Evolutionary conservation across 192 early-diverging fungal genomes (phyloP), one percentile per base, ranked within the genome.

Genomic region (Gryganskiella cystojenkinii): DNA sequence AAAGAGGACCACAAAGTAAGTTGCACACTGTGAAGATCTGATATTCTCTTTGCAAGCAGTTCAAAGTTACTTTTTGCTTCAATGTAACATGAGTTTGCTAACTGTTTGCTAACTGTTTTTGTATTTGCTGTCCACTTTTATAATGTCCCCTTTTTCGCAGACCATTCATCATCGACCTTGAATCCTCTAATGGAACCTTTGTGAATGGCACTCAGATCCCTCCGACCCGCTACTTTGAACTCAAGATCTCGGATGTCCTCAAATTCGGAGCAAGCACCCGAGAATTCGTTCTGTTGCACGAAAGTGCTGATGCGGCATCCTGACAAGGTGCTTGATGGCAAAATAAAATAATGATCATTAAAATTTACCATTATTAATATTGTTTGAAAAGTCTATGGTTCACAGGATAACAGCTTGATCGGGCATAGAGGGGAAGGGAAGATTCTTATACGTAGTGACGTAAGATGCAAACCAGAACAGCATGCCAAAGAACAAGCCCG

Each of bases 81-180:
- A 15, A 42, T 30, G 22, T 37, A 44, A 34, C 20, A 44, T 34
- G 22, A n/a, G 1, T 27, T 24, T 30, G 43, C 33, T 69, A 33
- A 28, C n/a, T 49, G 22, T 33, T 30, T 64, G 14, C n/a, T 45
- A 46, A 20, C 47, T 4, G 4, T 13, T 30, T 59, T 33, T 56
- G 37, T 63, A 53, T 54, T 46, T 83, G 5, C 14, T 20, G 17
- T 37, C 0, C 25, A 25, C 13, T 17, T 9, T 7, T 28, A 49
- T 25, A n/a, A n/a, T n/a, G n/a, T n/a, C n/a, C n/a, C n/a, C n/a
- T n/a, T n/a, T n/a, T n/a, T n/a, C n/a, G n/a, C n/a, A 95, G 91
- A 57, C 95, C 95, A 20, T 99, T 96, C 63, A 81, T 99, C 30
- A 96, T 99, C 35, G 97, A 99, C 66, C 83, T 99, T 37, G 91